These are phyloP conservation scores for Physcomitrium patens DNA, from an alignment of 225 moss, liverwort and hornwort genomes.

Conservation along the genomic window DNA sequence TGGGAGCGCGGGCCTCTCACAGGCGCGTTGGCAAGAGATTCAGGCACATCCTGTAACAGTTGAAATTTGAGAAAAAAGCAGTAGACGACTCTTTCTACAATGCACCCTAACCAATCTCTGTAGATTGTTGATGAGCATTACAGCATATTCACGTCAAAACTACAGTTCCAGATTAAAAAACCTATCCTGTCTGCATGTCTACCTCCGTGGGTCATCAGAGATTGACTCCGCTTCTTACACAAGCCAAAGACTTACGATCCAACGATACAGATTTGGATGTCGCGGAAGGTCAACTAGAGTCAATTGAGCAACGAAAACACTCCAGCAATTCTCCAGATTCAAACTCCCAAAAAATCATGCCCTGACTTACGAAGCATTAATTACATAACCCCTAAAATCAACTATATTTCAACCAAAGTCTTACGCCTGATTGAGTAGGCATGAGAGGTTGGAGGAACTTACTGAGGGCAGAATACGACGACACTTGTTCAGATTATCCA, in stretches of 20 bases:
- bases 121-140: neutral
- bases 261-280: neutral
- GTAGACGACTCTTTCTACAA: neutral
- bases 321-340: neutral
- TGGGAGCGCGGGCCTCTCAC: conserved; percentile 59
- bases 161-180: neutral
- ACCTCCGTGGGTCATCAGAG: too few species aligned
- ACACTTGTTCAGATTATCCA: conserved; percentile 73
- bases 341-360: neutral
- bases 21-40: conserved; percentile 69
- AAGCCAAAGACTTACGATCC: neutral
- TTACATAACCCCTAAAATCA: neutral
- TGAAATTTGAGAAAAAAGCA: neutral
- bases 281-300: neutral
- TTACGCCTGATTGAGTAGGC: neutral
- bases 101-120: neutral
- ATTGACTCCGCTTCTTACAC: too few species aligned
- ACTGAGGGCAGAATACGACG: conserved; percentile 66
- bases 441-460: conserved; percentile 13
- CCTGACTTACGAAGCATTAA: neutral
- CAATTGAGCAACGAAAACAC: neutral
- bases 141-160: neutral
- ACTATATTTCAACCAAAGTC: neutral
- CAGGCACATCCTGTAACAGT: conserved; percentile 61
- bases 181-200: too few species aligned